These are phyloP conservation scores for Usnea hakonensis DNA, from an alignment of 495 filamentous ascomycete genomes.

Conservation along the genomic window DNA sequence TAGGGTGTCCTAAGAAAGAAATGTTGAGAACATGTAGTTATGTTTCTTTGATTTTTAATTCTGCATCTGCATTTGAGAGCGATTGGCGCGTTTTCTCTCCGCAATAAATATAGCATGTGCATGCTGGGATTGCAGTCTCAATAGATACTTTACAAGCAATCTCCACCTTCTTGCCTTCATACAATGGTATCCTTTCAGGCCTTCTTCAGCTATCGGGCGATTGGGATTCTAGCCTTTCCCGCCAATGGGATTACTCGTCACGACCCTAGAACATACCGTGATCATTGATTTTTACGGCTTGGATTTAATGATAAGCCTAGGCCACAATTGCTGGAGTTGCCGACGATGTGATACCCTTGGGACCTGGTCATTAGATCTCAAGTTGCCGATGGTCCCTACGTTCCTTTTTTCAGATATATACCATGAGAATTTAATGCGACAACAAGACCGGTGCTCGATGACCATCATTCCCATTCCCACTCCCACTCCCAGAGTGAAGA, in stretches of 20 bases:
- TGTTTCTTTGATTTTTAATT: background rate
- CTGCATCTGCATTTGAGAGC: background rate
- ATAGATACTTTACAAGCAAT: background rate
- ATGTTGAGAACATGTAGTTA: background rate
- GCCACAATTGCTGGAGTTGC: too few relatives aligned
- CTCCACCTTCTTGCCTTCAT: background rate
- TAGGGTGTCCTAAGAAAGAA: background rate
- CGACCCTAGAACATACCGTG: background rate
- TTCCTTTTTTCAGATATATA: background rate
- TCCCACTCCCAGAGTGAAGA: too few relatives aligned
- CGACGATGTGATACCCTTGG: background rate
- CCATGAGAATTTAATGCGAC: background rate
- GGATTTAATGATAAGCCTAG: background rate
- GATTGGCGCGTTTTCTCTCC: background rate
- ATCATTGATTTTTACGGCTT: background rate
- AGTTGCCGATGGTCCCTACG: background rate
- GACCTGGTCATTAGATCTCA: background rate
- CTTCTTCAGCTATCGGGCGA: background rate
- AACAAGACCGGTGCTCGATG: background rate
- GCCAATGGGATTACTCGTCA: background rate
- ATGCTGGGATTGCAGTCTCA: background rate
- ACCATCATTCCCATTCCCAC: too few relatives aligned
- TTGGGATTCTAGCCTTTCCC: background rate
- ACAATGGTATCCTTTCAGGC: background rate
- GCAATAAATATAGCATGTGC: background rate